Conservation (phyloP, 1,139 yeast species). For the Taphrina confusa region DNA sequence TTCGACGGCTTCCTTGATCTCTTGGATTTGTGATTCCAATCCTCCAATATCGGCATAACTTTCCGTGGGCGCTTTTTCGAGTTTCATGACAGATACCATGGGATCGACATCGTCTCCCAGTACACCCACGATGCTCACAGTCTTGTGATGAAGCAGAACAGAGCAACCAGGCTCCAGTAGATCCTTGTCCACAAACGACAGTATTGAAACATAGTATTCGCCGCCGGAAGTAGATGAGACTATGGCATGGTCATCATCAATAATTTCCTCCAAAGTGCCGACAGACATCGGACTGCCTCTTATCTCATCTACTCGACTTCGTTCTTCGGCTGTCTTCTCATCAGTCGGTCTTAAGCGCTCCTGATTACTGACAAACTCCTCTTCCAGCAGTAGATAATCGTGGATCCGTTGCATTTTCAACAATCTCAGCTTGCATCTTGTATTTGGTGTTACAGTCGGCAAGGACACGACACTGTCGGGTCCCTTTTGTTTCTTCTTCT, state of each 20-base stretch:
- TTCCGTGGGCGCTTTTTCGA: conserved; percentile 96
- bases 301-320: conserved; percentile 90
- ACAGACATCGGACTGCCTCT: conserved; percentile 97
- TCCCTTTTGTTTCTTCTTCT: conserved; percentile 62
- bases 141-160: conserved; percentile 90
- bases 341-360: conserved; percentile 95
- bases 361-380: conserved; percentile 92
- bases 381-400: conserved; percentile 91
- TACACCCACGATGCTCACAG: conserved; percentile 92
- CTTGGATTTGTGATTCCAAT: conserved; percentile 91
- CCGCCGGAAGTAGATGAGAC: conserved; percentile 96
- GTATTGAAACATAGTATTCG: conserved; percentile 91
- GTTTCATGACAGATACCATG: conserved; percentile 95
- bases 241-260: conserved; percentile 98
- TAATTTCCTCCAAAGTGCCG: conserved; percentile 94
- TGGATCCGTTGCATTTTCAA: conserved; percentile 93
- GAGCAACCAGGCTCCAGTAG: conserved; percentile 97
- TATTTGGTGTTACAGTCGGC: conserved; percentile 87
- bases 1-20: conserved; percentile 96
- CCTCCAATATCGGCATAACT: conserved; percentile 98
- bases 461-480: conserved; percentile 84
- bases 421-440: conserved; percentile 87
- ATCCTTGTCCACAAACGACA: conserved; percentile 98
- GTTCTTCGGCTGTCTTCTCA: conserved; percentile 93
- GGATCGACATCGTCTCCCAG: conserved; percentile 97